phyloP scores from a whole-genome alignment of 2,329 filamentous ascomycete species.

The Blastomyces percursus region DNA sequence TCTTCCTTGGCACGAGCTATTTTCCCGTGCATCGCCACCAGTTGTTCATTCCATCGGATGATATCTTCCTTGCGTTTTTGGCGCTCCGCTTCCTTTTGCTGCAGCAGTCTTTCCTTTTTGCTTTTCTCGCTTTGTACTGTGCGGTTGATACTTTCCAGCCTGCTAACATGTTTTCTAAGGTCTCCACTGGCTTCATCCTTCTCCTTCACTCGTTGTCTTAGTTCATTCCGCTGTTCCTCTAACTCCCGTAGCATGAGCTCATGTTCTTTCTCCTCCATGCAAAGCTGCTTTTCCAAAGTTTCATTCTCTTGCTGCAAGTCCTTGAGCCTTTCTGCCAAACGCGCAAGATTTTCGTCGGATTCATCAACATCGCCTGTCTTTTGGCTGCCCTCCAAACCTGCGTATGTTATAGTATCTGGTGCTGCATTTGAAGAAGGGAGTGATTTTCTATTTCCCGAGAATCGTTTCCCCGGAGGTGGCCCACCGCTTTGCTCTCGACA shows the following conservation, averaged over 20 bases:
- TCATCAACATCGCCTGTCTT: constrained; percentile 37
- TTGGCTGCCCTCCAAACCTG: constrained; percentile 31
- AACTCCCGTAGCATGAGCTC: constrained; percentile 56
- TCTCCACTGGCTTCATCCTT: constrained; percentile 85
- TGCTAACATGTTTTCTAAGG: constrained; percentile 67
- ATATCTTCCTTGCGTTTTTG: constrained; percentile 52
- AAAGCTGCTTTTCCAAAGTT: constrained; percentile 58
- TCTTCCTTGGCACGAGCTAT: constrained; percentile 36
- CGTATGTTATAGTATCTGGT: constrained; percentile 28
- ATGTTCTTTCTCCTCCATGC: constrained; percentile 58
- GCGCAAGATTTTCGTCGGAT: constrained; percentile 57
- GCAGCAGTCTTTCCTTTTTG: constrained; percentile 58
- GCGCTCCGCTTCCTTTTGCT: constrained; percentile 50
- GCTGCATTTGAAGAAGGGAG: constrained; percentile 54
- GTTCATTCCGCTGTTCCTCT: constrained; percentile 65
- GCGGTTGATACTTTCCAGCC: constrained; percentile 70
- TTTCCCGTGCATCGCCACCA: constrained; percentile 41
- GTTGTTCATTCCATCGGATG: constrained; percentile 46
- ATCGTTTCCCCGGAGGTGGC: constrained; percentile 47
- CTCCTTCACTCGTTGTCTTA: constrained; percentile 68
- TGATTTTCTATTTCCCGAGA: constrained; percentile 56
- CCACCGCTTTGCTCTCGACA: constrained; percentile 54
- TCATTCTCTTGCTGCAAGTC: constrained; percentile 72
- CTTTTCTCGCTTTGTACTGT: constrained; percentile 65
- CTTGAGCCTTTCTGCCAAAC: constrained; percentile 73